Evolutionary conservation across 2,329 filamentous ascomycete genomes (phyloP), one percentile per base, ranked within the genome.

Genomic region (Phoma sp.): DNA sequence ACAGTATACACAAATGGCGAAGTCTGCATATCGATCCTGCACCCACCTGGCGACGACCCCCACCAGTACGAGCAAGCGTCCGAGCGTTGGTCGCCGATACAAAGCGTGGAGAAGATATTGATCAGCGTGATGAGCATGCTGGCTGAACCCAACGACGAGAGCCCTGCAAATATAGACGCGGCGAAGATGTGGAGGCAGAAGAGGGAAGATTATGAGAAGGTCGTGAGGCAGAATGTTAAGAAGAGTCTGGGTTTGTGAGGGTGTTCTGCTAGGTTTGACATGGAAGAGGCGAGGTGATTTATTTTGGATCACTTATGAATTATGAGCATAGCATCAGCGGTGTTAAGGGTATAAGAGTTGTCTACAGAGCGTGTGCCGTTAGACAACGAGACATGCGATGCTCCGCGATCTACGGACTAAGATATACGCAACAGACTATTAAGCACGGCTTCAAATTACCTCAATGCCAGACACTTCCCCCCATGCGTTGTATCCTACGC

Each of bases 21-120:
- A 63, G 91, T 99, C 54, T 99, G 95, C 82, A 98, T 99, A 75
- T 96, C 91, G 38, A 99, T 99, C 78, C 84, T 99, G 37, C 95
- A 99, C 76, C 91, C 94, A 12, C 94, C 95, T 4, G 93, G 91
- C 78, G 93, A 97, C 71, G 95, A 99, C 73, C 88, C 91, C 72
- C 95, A 90, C 77, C 94, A 94, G 48, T 99, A 99, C 80, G 95
- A 99, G 77, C 85, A 85, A 24, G 93, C 92, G 15, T 84, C 86
- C 27, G 95, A 99, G 82, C 87, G 95, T 57, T 99, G 95, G 95
- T 90, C 85, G 55, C 95, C 95, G 25, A 94, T 98, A 2, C 95
- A 98, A 77, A 93, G 90, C 12, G 93, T 94, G 48, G 94, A 97
- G 82, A 96, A 92, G 21, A 98, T 99, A 59, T 80, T 99, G 43